Evolutionary conservation across 371 early-diverging fungal genomes (phyloP).

Genomic region (Syncephalis plumigaleata): DNA sequence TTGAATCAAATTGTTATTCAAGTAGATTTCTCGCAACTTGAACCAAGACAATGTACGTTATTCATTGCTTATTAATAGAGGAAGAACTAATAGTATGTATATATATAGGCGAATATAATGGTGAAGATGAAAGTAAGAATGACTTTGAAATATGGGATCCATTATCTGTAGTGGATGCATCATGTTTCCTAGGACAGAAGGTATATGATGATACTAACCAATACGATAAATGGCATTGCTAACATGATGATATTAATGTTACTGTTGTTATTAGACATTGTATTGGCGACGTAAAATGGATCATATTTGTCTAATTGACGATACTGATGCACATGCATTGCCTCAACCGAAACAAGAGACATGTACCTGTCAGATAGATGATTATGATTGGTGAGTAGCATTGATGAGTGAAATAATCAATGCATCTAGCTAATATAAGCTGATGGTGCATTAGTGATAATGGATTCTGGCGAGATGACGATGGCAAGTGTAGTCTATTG

Average conservation of each 20-base stretch:
- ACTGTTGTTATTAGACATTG: slow-evolving; percentile 10
- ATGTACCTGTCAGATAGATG: no score
- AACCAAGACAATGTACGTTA: slow-evolving; percentile 3
- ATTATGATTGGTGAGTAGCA: slow-evolving; percentile 7
- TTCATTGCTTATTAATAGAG: neutral
- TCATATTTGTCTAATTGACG: slow-evolving; percentile 47
- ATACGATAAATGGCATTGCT: no score
- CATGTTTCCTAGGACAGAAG: slow-evolving; percentile 32
- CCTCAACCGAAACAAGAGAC: no score
- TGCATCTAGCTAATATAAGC: slow-evolving; percentile 36
- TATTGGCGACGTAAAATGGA: slow-evolving; percentile 69
- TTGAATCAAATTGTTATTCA: slow-evolving; percentile 17
- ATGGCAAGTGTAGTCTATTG: slow-evolving; percentile 38
- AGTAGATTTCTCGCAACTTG: slow-evolving; percentile 20
- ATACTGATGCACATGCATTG: slow-evolving; percentile 27
- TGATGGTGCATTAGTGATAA: slow-evolving; percentile 69
- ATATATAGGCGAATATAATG: slow-evolving; percentile 27
- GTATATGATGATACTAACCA: slow-evolving; percentile 13
- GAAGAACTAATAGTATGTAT: neutral
- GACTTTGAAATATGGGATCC: slow-evolving; percentile 70
- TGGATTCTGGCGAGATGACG: slow-evolving; percentile 48
- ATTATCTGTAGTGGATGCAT: slow-evolving; percentile 10
- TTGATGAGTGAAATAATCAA: slow-evolving; percentile 26
- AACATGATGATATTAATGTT: slow-evolving; percentile 1
- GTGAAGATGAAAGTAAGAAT: slow-evolving; percentile 28